A percentile compares a stretch with the other conserved stretches of the same genome.
phyloP scores from a whole-genome alignment of 2,329 filamentous ascomycete genomes.

The Tympanopsis confertula region DNA sequence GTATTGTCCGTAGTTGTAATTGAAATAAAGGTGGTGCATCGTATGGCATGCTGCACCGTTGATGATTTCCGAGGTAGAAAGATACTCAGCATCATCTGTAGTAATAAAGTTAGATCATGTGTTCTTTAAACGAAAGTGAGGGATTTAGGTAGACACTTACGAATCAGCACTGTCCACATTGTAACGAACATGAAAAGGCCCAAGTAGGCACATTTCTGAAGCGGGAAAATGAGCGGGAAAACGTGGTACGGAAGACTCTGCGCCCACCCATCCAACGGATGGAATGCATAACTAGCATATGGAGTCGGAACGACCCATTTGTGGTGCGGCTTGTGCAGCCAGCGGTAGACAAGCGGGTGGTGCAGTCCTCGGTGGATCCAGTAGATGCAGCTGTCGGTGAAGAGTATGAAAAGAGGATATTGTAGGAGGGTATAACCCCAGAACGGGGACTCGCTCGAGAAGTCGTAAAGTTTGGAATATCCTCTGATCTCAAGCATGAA shows the following conservation, averaged over 20 bases:
- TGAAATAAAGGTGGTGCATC: slow-evolving; percentile 57
- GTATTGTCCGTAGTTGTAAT: slow-evolving; percentile 61
- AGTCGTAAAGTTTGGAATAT: slow-evolving; percentile 54
- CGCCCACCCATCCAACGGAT: slow-evolving; percentile 55
- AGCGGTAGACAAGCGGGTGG: slow-evolving; percentile 51
- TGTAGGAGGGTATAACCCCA: slow-evolving; percentile 39
- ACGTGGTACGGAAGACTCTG: slow-evolving; percentile 58
- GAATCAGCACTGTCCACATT: slow-evolving; percentile 59
- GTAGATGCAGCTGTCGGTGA: slow-evolving; percentile 61
- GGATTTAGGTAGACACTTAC: neutral
- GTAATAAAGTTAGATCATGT: no score
- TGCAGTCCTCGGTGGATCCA: slow-evolving; percentile 59
- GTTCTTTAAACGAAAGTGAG: no score
- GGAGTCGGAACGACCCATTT: slow-evolving; percentile 67
- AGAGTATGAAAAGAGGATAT: slow-evolving; percentile 55
- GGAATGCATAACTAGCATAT: slow-evolving; percentile 59
- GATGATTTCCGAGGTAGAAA: slow-evolving; percentile 52
- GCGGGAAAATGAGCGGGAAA: slow-evolving; percentile 56
- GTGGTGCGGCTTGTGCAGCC: slow-evolving; percentile 60
- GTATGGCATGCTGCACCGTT: slow-evolving; percentile 64
- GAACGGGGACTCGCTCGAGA: slow-evolving; percentile 41
- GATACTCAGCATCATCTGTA: slow-evolving; percentile 52
- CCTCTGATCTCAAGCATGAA: slow-evolving; percentile 56
- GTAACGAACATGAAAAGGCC: slow-evolving; percentile 57
- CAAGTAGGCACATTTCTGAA: slow-evolving; percentile 57